Conservation (phyloP, 2,329 filamentous ascomycete species). For the Fusarium sp. region DNA sequence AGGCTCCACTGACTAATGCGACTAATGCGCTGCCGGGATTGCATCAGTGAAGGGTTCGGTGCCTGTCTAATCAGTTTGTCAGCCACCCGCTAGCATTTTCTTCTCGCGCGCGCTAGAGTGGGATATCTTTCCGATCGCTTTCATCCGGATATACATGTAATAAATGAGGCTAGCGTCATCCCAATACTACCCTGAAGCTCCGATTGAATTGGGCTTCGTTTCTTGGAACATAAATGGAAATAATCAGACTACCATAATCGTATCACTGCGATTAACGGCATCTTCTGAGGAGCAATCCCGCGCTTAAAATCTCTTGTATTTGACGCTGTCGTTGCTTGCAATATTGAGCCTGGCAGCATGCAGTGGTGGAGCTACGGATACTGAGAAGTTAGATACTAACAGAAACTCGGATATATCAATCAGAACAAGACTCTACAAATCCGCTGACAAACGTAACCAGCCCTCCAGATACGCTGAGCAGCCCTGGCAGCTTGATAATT, state of each 20-base stretch:
- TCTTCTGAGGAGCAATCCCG: too few species aligned
- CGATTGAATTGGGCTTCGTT: not conserved
- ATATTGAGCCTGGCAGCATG: not conserved
- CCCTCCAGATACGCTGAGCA: not conserved
- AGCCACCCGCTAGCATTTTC: not conserved
- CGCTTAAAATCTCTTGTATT: not conserved
- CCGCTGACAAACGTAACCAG: not conserved
- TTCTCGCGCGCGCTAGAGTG: conserved; percentile 3
- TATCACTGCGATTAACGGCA: not conserved
- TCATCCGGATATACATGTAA: conserved; percentile 1
- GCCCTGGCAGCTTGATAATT: not conserved
- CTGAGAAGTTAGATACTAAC: too few species aligned
- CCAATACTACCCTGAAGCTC: not conserved
- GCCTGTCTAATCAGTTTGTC: not conserved
- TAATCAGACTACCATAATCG: not conserved
- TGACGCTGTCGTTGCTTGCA: not conserved
- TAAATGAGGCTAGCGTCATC: not conserved
- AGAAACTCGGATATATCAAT: not conserved
- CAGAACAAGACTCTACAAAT: not conserved
- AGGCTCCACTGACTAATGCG: conserved; percentile 25
- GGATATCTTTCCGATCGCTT: not conserved
- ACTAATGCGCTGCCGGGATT: conserved; percentile 16
- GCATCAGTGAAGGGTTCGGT: conserved; percentile 7
- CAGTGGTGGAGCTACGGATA: not conserved
- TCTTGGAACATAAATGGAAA: not conserved